Base-by-base conservation (phyloP, 306 rosid species). In the Elaeagnus macrophylla region DNA sequence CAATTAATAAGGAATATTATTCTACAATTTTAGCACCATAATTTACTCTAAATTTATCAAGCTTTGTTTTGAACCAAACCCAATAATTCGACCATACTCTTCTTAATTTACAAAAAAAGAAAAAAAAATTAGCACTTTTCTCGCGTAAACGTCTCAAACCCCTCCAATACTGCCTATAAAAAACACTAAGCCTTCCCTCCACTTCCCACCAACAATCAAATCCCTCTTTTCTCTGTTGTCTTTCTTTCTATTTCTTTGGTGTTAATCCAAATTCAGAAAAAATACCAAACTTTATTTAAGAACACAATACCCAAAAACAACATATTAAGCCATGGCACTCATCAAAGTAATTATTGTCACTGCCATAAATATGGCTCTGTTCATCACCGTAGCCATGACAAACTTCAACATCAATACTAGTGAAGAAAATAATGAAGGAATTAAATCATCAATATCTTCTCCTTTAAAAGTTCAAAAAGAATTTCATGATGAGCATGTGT, bases 341-440 rank as follows among this genome's bases (percentile, higher is more conserved):
- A 42, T 25, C 19, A 86, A 83, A 67, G 64, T 62, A 4, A 56
- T 80, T 37, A 9, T 83, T 50, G 36, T 82, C 61, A 61, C 86
- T 9, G 79, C 91, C 39, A 74, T 79, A 58, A 75, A 88, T 76
- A 81, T 86, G 97, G 91, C 88, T 76, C 66, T 90, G 70, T 83
- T 83, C 37, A 59, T 83, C 62, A 45, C 89, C 12, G 47, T 81
- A 70, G 65, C 79, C 42, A 75, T 83, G 47, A 54, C 76, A 72
- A 83, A 57, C 25, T 54, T 16, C 61, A 48, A 65, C n/a, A 37
- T 10, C 39, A 10, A 45, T n/a, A n/a, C n/a, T n/a, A n/a, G n/a
- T n/a, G n/a, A n/a, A n/a, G n/a, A n/a, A n/a, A n/a, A n/a, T 4
- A 13, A 60, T 39, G 69, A 70, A n/a, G 74, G 67, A 41, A 12